Evolutionary conservation across 1,284 basidiomycete genomes (phyloP), one percentile per base, ranked within the genome.

Genomic region (Leccinum solheimii): DNA sequence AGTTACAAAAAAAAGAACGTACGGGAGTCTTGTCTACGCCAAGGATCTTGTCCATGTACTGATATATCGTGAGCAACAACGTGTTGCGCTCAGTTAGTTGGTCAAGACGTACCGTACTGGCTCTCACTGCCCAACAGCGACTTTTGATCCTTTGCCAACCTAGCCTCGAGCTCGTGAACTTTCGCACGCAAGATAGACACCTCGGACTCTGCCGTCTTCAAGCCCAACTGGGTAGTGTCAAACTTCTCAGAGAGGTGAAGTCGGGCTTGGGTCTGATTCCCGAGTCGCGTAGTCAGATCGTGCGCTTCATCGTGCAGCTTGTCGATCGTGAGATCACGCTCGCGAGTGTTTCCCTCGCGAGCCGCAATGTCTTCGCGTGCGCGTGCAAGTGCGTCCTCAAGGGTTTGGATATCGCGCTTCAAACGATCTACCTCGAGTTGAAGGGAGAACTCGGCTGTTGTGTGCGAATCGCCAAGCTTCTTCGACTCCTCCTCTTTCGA

Each of bases 11-110:
- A 11, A 16, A 50, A 10, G 50, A 19, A 81, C 91, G 69, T 68
- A 95, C 93, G 55, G 88, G 86, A 0, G 87, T 88, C 78, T 88
- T 91, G 69, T 95, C 93, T 13, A 92, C 88, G 2, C 93, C 95
- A 8, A 97, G 80, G 67, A 98, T 94, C 79, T 92, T 94, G 72
- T 97, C 95, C 81, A 98, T 87, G 72, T 96, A 95, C 75, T 97
- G 94, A 76, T 95, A 97, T 34, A 98, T 93, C 14, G 92, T 94
- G 64, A 97, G 80, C 54, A 98, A 78, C 27, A 98, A 81, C 23
- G 94, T 95, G 74, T 96, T 97, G 62, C 95, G 82, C 78, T 98
- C 97, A 27, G 92, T 94, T 53, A 97, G 77, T 76, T 97, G 95
- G 74, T 95, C 91, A 21, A 21, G 21, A 36, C 94, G 84, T n/a